A percentile compares a stretch with the other conserved stretches of the same genome.
Conservation (phyloP, 495 filamentous ascomycete species). For the Aspergillus sclerotioniger region DNA sequence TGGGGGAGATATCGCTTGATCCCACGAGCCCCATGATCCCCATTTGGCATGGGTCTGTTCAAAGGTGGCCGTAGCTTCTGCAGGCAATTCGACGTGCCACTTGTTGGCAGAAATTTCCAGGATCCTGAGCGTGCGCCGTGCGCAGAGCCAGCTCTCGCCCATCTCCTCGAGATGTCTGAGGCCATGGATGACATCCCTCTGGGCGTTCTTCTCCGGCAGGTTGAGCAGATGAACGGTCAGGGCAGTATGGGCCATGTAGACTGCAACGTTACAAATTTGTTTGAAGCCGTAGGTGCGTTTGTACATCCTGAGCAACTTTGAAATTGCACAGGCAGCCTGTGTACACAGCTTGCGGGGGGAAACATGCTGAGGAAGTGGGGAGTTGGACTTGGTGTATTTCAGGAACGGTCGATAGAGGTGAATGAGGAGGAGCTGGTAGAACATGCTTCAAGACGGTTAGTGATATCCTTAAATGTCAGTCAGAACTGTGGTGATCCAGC, state of each 20-base stretch:
- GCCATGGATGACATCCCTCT: conserved; percentile 83
- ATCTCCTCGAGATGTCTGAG: conserved; percentile 95
- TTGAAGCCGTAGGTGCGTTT: conserved; percentile 86
- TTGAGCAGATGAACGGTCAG: conserved; percentile 95
- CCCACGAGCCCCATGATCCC: conserved; percentile 48
- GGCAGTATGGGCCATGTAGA: conserved; percentile 91
- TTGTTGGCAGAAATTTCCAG: conserved; percentile 80
- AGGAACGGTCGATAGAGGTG: conserved; percentile 96
- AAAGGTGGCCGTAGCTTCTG: conserved; percentile 74
- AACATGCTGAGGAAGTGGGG: conserved; percentile 81
- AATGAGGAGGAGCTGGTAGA: conserved; percentile 93
- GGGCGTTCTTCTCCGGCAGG: conserved; percentile 83
- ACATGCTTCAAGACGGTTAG: conserved; percentile 68
- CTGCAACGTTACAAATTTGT: conserved; percentile 92
- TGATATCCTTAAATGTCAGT: not conserved
- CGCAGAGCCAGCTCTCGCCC: conserved; percentile 90
- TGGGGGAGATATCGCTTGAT: conserved; percentile 37
- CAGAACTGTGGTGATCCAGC: conserved; percentile 30
- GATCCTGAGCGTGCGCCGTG: conserved; percentile 78
- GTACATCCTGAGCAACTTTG: conserved; percentile 88
- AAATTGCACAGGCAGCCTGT: conserved; percentile 82
- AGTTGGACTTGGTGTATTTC: conserved; percentile 76
- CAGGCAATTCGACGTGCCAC: conserved; percentile 84
- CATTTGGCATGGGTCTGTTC: conserved; percentile 61
- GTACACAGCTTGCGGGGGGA: conserved; percentile 90